Base-by-base conservation (phyloP, 768 basidiomycete genomes). In the Pleurotus salmoneostramineus region DNA sequence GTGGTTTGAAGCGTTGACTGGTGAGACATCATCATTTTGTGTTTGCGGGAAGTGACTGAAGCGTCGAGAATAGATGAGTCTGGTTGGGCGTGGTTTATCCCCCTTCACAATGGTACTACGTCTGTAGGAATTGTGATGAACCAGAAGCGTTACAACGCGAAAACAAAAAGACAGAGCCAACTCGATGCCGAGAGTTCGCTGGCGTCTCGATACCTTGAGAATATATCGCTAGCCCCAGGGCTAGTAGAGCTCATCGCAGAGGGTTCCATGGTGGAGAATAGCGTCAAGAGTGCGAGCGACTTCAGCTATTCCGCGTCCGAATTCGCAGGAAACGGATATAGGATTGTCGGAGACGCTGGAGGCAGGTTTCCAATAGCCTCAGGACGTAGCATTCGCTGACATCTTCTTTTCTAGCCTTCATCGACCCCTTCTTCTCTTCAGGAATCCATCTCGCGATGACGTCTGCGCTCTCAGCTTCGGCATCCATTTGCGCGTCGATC, bases 271-370 rank as follows among this genome's bases (percentile, higher is more conserved):
- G 63, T 71, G 27, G 66, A 71, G 48, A 75, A 73, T 46, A 77
- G 72, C 45, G 76, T 87, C 56, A 78, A 77, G 61, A 83, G 74
- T 50, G 83, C 84, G 11, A 75, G 76, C 17, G 84, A 88, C 68
- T 88, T 81, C 58, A 86, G 84, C 62, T 88, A 88, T 65, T 85
- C 85, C 4, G 82, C 86, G 11, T 69, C 76, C 33, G 72, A 68
- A 0, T 87, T 87, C 61, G 82, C 79, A 8, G 85, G 83, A 2
- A 65, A 69, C 33, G 71, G 74, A 7, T 87, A 79, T 64, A 76
- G 86, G 48, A 83, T 88, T 50, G 64, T 84, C n/a, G 86, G 86
- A 5, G 86, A 88, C 65, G 85, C 86, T 8, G 85, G 83, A 62
- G 54, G 61, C 60, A 33, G 43, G 55, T 58, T 31, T 36, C 11